Evolutionary conservation across 495 filamentous ascomycete species (phyloP), one percentile per base, ranked within the genome.

Genomic region (Aspergillus mulundensis): DNA sequence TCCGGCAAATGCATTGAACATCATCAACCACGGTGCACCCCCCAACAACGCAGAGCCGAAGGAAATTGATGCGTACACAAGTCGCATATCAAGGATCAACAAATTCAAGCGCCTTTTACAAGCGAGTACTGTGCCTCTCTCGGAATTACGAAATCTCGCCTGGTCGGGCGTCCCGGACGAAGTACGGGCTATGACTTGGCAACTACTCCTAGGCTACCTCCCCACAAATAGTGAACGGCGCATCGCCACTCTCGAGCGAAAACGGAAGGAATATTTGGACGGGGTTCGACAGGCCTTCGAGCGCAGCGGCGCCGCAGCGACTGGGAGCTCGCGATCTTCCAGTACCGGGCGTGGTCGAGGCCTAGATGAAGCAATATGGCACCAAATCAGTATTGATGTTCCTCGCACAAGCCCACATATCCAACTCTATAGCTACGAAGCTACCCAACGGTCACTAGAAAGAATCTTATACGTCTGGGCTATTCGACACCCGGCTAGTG

Each of bases 341-440:
- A 69, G 61, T 19, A 69, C 74, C 8, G 71, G 73, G 6, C 80
- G 85, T 45, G 76, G 75, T 24, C 78, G 91, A 63, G 94, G 94
- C 7, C 77, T 98, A 20, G 94, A 97, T 63, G 93, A 98, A 72
- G 86, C 88, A 20, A 84, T 98, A 49, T 98, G 94, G 94, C 94
- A 98, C 69, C 94, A 98, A 62, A 97, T 98, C 68, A 95, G 90
- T 61, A 98, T 98, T 64, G 94, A 98, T 68, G 95, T 98, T 19
- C 94, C 94, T 7, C 87, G 94, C 41, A 98, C 94, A 10, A 97
- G 95, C 67, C 94, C 94, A 21, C 95, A 97, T 73, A 85, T 98
- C 43, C 86, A 91, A 57, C 79, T 98, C 0, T 98, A 98, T 68
- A 81, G 89, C 53, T 98, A 95, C 68, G 95, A 97, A 70, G 91